These are phyloP conservation scores for Solanum pimpinellifolium DNA, from an alignment of 257 asterid species.

Conservation along the genomic window DNA sequence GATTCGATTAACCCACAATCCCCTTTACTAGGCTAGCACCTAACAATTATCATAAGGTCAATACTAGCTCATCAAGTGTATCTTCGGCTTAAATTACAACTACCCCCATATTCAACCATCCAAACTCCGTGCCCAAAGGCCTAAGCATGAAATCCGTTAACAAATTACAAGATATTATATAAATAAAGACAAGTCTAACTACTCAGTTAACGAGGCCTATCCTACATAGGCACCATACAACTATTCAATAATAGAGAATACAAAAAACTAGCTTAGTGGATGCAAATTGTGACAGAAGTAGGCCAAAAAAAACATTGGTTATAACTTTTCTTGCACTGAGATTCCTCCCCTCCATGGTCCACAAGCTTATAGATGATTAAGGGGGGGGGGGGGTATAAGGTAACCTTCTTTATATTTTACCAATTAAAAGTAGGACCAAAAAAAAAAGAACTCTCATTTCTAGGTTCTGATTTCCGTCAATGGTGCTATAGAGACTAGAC, in stretches of 20 bases:
- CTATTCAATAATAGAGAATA: background rate
- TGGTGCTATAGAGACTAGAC: background rate
- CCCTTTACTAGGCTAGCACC: background rate
- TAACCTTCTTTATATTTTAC: background rate
- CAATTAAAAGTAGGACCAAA: background rate
- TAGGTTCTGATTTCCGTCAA: too few species aligned
- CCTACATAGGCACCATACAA: background rate
- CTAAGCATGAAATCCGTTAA: background rate
- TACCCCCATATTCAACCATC: background rate
- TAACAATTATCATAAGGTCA: background rate
- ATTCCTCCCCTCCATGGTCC: background rate
- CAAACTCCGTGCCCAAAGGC: background rate
- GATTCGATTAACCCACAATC: background rate
- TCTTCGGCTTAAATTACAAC: background rate
- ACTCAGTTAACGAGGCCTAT: background rate
- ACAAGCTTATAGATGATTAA: background rate
- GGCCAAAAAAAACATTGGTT: background rate
- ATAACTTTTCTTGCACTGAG: background rate
- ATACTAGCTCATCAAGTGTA: background rate
- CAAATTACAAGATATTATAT: background rate
- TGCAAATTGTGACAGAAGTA: background rate
- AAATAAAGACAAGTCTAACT: background rate
- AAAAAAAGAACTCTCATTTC: too few species aligned
- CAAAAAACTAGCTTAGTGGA: background rate
- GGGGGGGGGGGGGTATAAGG: too few species aligned